Percentiles rank a stretch among this genome's conserved stretches.
Conservation (phyloP, 257 asterid genomes). For the Osmanthus fragrans region DNA sequence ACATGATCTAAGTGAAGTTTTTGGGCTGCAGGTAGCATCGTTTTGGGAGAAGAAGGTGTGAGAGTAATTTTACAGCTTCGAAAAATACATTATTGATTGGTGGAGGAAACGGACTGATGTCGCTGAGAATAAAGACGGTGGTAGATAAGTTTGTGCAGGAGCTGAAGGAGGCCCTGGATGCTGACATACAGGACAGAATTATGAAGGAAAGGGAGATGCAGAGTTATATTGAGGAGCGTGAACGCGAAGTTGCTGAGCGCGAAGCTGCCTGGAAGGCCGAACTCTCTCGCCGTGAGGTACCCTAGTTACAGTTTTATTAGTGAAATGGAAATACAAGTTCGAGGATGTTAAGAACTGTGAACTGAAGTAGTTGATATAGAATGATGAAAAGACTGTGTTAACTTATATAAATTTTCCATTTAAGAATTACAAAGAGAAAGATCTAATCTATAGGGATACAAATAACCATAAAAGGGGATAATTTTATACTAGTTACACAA, state of each 20-base stretch:
- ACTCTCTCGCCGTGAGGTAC: slow-evolving; percentile 98
- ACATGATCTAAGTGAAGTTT: neutral
- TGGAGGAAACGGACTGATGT: slow-evolving; percentile 46
- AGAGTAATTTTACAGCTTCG: slow-evolving; percentile 4
- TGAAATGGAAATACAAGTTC: neutral
- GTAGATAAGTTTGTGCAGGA: slow-evolving; percentile 96
- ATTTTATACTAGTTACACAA: neutral
- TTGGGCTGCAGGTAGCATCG: slow-evolving; percentile 32
- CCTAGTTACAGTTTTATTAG: neutral
- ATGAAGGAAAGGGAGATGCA: slow-evolving; percentile 99
- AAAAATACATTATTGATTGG: neutral
- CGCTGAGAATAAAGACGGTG: slow-evolving; percentile 87
- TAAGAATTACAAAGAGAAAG: neutral
- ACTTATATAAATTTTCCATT: neutral
- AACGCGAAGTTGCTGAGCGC: slow-evolving; percentile 97
- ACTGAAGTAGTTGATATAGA: neutral
- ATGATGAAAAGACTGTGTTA: neutral
- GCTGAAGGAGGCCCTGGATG: slow-evolving; percentile 94
- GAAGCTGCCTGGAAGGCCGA: slow-evolving; percentile 99
- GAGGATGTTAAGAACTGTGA: neutral
- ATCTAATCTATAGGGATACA: neutral
- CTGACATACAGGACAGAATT: slow-evolving; percentile 90
- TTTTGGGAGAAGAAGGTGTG: neutral
- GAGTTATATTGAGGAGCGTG: slow-evolving; percentile 95
- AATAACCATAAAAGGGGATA: neutral